These are phyloP conservation scores for Capillidium rhysosporum DNA, from an alignment of 371 early-diverging fungal genomes.

Conservation along the genomic window DNA sequence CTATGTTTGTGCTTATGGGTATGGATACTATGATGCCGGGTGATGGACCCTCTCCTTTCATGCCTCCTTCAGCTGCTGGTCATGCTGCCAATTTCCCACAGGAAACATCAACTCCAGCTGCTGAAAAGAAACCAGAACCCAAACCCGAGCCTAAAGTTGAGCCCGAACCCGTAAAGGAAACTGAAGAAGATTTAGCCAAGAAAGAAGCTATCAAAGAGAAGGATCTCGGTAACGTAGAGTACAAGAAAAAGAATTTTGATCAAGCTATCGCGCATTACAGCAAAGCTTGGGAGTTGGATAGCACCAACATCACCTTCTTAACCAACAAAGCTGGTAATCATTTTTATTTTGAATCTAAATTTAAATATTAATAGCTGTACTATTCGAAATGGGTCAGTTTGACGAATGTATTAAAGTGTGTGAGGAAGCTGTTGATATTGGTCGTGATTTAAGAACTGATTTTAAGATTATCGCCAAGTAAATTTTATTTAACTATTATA, in stretches of 20 bases:
- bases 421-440: constrained; percentile 78
- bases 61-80: constrained; percentile 8
- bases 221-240: constrained; percentile 75
- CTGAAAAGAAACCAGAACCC: constrained; percentile 10
- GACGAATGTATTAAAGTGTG: constrained; percentile 82
- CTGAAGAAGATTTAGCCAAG: constrained; percentile 33
- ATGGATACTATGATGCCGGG: constrained; percentile 24
- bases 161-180: constrained; percentile 17
- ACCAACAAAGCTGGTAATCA: constrained; percentile 72
- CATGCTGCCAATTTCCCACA: neutral
- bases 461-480: constrained; percentile 87
- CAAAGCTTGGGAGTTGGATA: constrained; percentile 78
- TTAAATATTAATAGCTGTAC: constrained; percentile 37
- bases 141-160: constrained; percentile 9
- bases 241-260: constrained; percentile 86
- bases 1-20: constrained; percentile 55
- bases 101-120: constrained; percentile 7
- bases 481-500: neutral
- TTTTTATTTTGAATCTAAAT: neutral
- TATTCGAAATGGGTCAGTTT: constrained; percentile 80
- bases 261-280: constrained; percentile 73
- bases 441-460: constrained; percentile 78
- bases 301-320: constrained; percentile 72
- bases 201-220: constrained; percentile 63
- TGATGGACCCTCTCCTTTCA: constrained; percentile 8